Evolutionary conservation across 1,284 basidiomycete genomes (phyloP).

Genomic region (Sanghuangporus baumii): DNA sequence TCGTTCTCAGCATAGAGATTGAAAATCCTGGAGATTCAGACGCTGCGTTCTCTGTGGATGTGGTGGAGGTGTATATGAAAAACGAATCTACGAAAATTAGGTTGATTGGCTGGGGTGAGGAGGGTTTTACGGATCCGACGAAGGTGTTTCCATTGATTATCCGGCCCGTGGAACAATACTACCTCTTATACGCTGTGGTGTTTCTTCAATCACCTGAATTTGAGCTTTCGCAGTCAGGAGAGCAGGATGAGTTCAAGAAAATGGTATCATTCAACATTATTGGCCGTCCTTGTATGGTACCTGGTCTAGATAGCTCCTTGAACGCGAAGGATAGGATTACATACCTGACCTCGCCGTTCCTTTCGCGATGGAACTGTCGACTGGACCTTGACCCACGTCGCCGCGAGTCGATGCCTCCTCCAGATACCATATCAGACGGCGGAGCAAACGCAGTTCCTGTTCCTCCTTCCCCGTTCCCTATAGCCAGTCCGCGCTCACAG

Average conservation of each 20-base stretch:
- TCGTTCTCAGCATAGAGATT: constrained; percentile 82
- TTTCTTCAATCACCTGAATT: constrained; percentile 58
- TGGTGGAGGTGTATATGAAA: constrained; percentile 65
- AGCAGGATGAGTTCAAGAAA: constrained; percentile 50
- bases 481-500: constrained; percentile 20
- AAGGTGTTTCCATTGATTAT: constrained; percentile 69
- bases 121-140: constrained; percentile 32
- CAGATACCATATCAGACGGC: constrained; percentile 14
- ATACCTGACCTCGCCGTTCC: constrained; percentile 69
- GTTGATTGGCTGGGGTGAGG: constrained; percentile 64
- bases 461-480: constrained; percentile 69
- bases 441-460: constrained; percentile 56
- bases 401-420: constrained; percentile 22
- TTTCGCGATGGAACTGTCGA: constrained; percentile 82
- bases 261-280: constrained; percentile 74
- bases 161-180: constrained; percentile 71
- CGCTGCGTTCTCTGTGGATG: constrained; percentile 67
- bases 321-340: constrained; percentile 19
- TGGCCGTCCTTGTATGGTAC: constrained; percentile 53
- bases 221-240: constrained; percentile 18
- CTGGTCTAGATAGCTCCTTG: constrained; percentile 6
- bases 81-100: constrained; percentile 69
- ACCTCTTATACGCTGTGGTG: constrained; percentile 79
- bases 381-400: constrained; percentile 63
- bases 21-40: constrained; percentile 66